These are phyloP conservation scores for Annulohypoxylon nitens DNA, from an alignment of 495 filamentous ascomycete genomes.

Conservation along the genomic window DNA sequence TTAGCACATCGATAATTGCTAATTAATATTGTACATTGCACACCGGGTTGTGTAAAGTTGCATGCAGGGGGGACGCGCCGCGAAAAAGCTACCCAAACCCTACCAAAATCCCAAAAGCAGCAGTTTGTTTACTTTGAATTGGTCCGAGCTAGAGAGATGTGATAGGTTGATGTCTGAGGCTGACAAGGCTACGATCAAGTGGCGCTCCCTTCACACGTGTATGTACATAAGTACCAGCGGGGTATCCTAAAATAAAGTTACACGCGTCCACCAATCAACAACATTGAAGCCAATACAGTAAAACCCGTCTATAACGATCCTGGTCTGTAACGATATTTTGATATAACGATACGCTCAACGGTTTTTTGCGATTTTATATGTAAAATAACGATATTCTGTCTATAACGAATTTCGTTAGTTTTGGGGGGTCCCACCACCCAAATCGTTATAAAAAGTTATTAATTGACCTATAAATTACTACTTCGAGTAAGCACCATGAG, in stretches of 20 bases:
- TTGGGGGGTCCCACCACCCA: too few relatives aligned
- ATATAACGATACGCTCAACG: too few relatives aligned
- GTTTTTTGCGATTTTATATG: too few relatives aligned
- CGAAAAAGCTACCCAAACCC: slow-evolving; percentile 25
- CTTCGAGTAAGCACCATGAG: too few relatives aligned
- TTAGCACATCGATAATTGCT: slow-evolving; percentile 14
- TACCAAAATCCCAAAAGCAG: slow-evolving; percentile 45
- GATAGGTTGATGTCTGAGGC: slow-evolving; percentile 13
- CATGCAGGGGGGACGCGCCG: slow-evolving; percentile 35
- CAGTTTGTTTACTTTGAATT: slow-evolving; percentile 54
- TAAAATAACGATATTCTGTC: too few relatives aligned
- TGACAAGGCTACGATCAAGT: slow-evolving; percentile 26
- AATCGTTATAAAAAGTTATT: too few relatives aligned
- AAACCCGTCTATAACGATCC: too few relatives aligned
- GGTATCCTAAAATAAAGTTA: slow-evolving; percentile 4
- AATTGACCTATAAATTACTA: not conserved
- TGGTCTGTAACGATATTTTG: too few relatives aligned
- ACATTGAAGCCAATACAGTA: not conserved
- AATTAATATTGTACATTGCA: slow-evolving; percentile 10
- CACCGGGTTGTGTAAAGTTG: slow-evolving; percentile 24
- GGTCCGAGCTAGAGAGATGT: slow-evolving; percentile 37
- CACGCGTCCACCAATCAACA: slow-evolving; percentile 28
- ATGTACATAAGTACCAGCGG: slow-evolving; percentile 35
- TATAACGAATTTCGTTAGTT: too few relatives aligned
- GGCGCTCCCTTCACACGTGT: slow-evolving; percentile 31